Percentiles rank a stretch among this genome's conserved stretches.
phyloP scores from a whole-genome alignment of 2,329 filamentous ascomycete species.

The Pyrenophora tritici-repentis region DNA sequence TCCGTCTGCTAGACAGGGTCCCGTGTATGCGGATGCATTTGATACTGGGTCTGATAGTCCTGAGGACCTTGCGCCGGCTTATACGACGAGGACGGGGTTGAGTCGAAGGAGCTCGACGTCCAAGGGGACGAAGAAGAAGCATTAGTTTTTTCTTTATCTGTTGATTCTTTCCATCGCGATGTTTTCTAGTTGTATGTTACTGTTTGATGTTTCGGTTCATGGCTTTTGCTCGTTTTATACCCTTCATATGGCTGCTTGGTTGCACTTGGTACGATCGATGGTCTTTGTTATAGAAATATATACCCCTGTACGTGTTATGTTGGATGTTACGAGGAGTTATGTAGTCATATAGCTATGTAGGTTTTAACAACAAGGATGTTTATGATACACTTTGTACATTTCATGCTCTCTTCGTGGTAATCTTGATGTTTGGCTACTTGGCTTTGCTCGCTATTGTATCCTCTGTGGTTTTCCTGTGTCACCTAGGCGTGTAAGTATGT shows the following conservation, averaged over 20 bases:
- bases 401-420: too few species aligned
- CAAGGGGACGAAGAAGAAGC: constrained; percentile 10
- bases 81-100: constrained; percentile 6
- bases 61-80: constrained; percentile 4
- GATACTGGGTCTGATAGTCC: constrained; percentile 14
- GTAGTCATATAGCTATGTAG: too few species aligned
- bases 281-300: too few species aligned
- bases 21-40: constrained; percentile 21
- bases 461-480: too few species aligned
- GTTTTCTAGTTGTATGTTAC: background rate
- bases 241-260: background rate
- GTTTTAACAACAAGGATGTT: too few species aligned
- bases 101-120: constrained; percentile 3
- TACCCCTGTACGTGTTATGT: too few species aligned
- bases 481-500: too few species aligned
- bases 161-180: background rate
- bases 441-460: too few species aligned
- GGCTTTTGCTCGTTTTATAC: background rate
- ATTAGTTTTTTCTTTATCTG: background rate
- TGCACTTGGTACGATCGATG: too few species aligned
- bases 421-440: too few species aligned
- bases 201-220: background rate
- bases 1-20: constrained; percentile 18
- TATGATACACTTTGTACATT: too few species aligned
- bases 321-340: too few species aligned